Conservation (phyloP, 352 stramenopile genomes). For the Phytophthora nicotianae region DNA sequence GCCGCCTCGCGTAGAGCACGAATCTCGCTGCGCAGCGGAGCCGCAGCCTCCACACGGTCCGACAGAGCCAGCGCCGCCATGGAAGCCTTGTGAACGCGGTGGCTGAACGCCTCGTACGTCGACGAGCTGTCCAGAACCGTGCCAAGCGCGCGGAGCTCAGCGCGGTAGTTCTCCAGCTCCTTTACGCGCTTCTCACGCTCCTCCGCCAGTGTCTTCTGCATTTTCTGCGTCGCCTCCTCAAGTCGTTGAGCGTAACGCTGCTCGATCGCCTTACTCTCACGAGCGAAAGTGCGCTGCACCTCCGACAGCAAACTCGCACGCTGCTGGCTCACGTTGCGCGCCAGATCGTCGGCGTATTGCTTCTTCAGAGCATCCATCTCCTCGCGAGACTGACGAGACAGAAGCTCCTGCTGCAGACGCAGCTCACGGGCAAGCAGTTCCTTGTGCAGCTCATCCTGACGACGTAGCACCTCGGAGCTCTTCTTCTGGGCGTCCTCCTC, state of each 20-base stretch:
- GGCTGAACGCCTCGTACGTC: constrained; percentile 85
- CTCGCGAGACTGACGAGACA: constrained; percentile 62
- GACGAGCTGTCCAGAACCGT: constrained; percentile 73
- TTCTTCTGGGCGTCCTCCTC: constrained; percentile 82
- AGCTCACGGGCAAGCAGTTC: constrained; percentile 79
- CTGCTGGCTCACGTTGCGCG: constrained; percentile 64
- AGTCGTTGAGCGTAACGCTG: constrained; percentile 55
- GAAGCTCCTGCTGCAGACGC: constrained; percentile 70
- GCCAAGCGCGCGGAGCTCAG: constrained; percentile 69
- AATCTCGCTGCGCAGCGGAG: constrained; percentile 74
- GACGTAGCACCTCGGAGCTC: constrained; percentile 61
- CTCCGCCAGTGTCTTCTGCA: constrained; percentile 61
- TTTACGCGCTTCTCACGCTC: constrained; percentile 68
- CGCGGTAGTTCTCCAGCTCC: constrained; percentile 71
- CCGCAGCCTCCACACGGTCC: constrained; percentile 79
- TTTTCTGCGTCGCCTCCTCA: constrained; percentile 52
- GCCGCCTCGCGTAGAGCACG: constrained; percentile 69
- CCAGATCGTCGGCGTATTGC: constrained; percentile 64
- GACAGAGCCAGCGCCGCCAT: constrained; percentile 79
- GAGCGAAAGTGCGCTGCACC: constrained; percentile 60
- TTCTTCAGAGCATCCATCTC: constrained; percentile 72
- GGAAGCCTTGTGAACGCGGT: constrained; percentile 85
- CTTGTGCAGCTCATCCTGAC: constrained; percentile 75
- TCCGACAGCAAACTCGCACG: constrained; percentile 60
- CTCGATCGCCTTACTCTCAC: constrained; percentile 70